phyloP scores from a whole-genome alignment of 331 rosid species.

The Quercus phellos region DNA sequence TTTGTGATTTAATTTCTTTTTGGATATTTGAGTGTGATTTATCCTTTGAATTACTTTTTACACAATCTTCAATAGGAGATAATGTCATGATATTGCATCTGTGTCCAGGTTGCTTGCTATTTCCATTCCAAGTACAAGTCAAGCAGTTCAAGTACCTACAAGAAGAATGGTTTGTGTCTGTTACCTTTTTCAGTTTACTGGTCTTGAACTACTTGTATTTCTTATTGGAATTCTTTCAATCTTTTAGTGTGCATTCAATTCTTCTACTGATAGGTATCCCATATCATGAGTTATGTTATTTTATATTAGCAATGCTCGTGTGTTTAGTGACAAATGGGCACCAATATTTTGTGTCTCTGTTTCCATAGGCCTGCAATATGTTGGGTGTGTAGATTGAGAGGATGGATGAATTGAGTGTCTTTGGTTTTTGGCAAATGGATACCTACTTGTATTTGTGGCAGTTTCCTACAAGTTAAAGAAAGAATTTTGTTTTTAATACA shows the following conservation, averaged over 20 bases:
- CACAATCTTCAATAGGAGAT: background rate
- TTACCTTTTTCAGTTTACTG: background rate
- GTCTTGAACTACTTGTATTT: background rate
- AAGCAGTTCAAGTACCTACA: constrained; percentile 46
- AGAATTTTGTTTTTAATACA: background rate
- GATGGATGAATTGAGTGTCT: no score
- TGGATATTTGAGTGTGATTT: background rate
- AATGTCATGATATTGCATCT: constrained; percentile 6
- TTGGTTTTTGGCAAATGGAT: background rate
- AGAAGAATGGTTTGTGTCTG: constrained; percentile 50
- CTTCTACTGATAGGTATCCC: background rate
- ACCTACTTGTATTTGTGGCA: background rate
- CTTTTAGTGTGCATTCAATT: background rate
- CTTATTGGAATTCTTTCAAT: background rate
- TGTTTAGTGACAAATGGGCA: background rate
- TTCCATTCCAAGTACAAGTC: constrained; percentile 59
- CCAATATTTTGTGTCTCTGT: background rate
- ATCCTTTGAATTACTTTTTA: background rate
- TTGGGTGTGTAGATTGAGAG: no score
- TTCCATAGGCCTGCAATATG: no score
- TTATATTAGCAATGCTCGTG: background rate
- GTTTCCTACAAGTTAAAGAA: background rate
- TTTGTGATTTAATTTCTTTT: background rate
- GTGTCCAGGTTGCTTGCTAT: constrained; percentile 54
- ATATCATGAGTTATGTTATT: background rate